A percentile compares a stretch with the other conserved stretches of the same genome.
These are phyloP conservation scores for Candida hispaniensis DNA, from an alignment of 805 yeast genomes.

Conservation along the genomic window DNA sequence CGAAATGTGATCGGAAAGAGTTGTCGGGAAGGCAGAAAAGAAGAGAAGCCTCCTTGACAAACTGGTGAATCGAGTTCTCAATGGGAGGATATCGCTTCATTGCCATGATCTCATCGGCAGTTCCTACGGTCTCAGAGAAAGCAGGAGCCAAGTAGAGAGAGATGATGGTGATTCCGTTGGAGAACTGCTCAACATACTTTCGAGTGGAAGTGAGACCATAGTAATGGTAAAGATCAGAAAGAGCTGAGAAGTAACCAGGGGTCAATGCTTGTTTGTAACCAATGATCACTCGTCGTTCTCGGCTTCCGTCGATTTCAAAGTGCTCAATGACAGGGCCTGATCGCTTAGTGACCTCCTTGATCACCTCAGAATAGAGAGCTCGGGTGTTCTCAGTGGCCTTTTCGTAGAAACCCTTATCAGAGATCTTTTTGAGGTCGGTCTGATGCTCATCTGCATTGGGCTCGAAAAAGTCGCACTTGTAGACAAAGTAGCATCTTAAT, in stretches of 20 bases:
- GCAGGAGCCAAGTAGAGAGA: constrained; percentile 74
- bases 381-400: constrained; percentile 76
- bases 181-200: constrained; percentile 88
- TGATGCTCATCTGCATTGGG: constrained; percentile 29
- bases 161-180: constrained; percentile 76
- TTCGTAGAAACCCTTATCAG: constrained; percentile 67
- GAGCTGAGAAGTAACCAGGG: constrained; percentile 77
- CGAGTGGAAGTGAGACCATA: constrained; percentile 76
- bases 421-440: constrained; percentile 52
- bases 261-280: constrained; percentile 81
- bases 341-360: constrained; percentile 54
- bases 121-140: constrained; percentile 33
- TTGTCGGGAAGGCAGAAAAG: constrained; percentile 86
- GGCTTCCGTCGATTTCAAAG: constrained; percentile 63
- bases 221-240: constrained; percentile 77
- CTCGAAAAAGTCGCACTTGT: constrained; percentile 50
- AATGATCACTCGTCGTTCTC: constrained; percentile 78
- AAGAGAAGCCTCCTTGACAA: constrained; percentile 87
- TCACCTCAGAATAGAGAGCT: constrained; percentile 58
- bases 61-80: constrained; percentile 75
- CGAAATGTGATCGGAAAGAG: constrained; percentile 62
- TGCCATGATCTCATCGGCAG: constrained; percentile 25
- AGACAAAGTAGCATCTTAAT: constrained; percentile 70
- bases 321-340: constrained; percentile 92
- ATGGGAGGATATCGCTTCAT: constrained; percentile 35